Conservation (phyloP, 352 stramenopile species). For the Albugo laibachii region DNA sequence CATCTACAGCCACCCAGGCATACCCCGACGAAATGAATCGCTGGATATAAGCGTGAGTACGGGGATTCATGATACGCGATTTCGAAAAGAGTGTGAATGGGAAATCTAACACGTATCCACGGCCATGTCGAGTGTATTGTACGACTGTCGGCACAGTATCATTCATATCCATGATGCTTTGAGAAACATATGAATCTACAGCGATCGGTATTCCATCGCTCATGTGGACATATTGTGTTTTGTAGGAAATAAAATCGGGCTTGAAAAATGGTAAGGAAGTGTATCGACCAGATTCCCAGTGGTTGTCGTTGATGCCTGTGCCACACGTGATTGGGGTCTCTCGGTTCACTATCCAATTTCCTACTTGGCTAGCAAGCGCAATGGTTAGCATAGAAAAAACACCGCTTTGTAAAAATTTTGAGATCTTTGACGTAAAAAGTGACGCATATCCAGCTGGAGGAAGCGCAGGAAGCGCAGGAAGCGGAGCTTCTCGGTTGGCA, state of each 20-base stretch:
- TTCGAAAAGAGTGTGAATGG: constrained; percentile 38
- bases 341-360: constrained; percentile 34
- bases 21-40: constrained; percentile 54
- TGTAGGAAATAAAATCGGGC: constrained; percentile 39
- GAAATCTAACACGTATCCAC: constrained; percentile 61
- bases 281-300: constrained; percentile 44
- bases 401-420: constrained; percentile 12
- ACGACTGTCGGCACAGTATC: constrained; percentile 43
- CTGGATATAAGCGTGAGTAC: constrained; percentile 49
- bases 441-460: no score
- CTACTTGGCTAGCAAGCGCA: constrained; percentile 26
- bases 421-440: no score
- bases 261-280: constrained; percentile 59
- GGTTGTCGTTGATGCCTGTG: constrained; percentile 51
- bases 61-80: constrained; percentile 61
- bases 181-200: constrained; percentile 46
- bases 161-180: constrained; percentile 36
- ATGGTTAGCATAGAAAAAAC: constrained; percentile 60
- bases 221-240: constrained; percentile 57
- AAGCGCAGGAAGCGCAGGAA: no score
- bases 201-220: constrained; percentile 45
- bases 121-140: constrained; percentile 55
- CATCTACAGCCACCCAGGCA: constrained; percentile 55
- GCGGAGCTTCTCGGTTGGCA: no score
- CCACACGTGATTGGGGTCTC: constrained; percentile 37